These are phyloP conservation scores for Theileria luwenshuni DNA, from an alignment of 169 alveolate species.

Conservation along the genomic window DNA sequence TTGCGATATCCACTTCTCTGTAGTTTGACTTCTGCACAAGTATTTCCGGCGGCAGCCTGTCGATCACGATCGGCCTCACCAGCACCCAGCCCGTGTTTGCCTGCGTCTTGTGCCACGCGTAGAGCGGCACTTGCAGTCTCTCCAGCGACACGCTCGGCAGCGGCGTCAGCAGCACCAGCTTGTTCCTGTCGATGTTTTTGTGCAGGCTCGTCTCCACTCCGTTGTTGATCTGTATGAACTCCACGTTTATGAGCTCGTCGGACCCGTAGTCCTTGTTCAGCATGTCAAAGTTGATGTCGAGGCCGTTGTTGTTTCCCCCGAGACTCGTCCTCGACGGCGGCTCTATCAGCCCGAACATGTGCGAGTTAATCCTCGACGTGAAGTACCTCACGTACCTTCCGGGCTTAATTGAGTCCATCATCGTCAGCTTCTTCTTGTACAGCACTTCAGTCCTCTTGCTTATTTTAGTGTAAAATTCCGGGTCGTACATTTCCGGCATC, in stretches of 20 bases:
- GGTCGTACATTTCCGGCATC: conserved; percentile 79
- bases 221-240: conserved; percentile 63
- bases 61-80: conserved; percentile 68
- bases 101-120: conserved; percentile 71
- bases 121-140: conserved; percentile 63
- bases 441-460: conserved; percentile 57
- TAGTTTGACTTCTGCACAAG: conserved; percentile 62
- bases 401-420: conserved; percentile 67
- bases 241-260: conserved; percentile 68
- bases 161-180: conserved; percentile 63
- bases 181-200: conserved; percentile 64
- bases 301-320: conserved; percentile 9
- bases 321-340: conserved; percentile 49
- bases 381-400: conserved; percentile 67
- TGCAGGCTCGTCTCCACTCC: conserved; percentile 62
- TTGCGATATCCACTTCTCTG: conserved; percentile 67
- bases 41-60: conserved; percentile 68
- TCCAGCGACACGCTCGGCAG: conserved; percentile 60
- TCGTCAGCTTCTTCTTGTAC: conserved; percentile 67
- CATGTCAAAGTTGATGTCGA: conserved; percentile 36
- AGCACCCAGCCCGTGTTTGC: conserved; percentile 68
- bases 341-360: conserved; percentile 68
- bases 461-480: conserved; percentile 74
- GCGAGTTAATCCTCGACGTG: conserved; percentile 58
- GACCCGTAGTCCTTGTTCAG: conserved; percentile 55